Evolutionary conservation across 2,329 filamentous ascomycete species (phyloP), one percentile per base, ranked within the genome.

Genomic region (Trichoderma breve): DNA sequence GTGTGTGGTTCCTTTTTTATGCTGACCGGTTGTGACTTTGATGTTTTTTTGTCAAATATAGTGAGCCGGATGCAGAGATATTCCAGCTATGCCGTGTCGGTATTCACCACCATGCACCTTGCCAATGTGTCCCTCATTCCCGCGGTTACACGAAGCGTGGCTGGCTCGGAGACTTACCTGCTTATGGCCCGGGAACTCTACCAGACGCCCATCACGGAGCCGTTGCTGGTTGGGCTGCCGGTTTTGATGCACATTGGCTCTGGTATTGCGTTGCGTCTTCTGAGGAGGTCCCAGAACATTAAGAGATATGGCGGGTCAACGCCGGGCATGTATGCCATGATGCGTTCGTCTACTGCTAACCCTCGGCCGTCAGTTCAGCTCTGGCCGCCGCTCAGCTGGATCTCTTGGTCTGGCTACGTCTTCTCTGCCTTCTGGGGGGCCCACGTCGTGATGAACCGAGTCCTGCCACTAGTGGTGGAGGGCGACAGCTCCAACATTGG

Each of bases 111-210:
- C 34, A 86, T 96, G 71, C 94, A 97, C 83, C 85, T 96, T 74
- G 86, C 90, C 77, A 97, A 95, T 77, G 95, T 93, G 39, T 93
- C 93, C 8, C 80, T 97, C 57, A 91, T 97, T 74, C 94, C 94
- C 0, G 88, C 96, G 47, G 76, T 91, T 64, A 93, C 92, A 53
- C 88, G 86, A 71, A 93, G 92, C 60, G 88, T 96, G 7, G 84
- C 91, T 9, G 88, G 90, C 67, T 92, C 92, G 73, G 95, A 98
- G 79, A 90, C 90, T 64, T 97, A 94, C 81, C 90, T 98, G 63
- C 91, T 98, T 74, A 93, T 97, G 81, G 95, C 94, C 32, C 90
- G 95, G 73, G 95, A 97, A 63, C 90, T 96, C 81, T 98, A 98
- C 84, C 95, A 98, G 81, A 95, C 93, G 1, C 87, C 91, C 2